These are phyloP conservation scores for Penstemon davidsonii DNA, from an alignment of 257 asterid genomes.

Conservation along the genomic window DNA sequence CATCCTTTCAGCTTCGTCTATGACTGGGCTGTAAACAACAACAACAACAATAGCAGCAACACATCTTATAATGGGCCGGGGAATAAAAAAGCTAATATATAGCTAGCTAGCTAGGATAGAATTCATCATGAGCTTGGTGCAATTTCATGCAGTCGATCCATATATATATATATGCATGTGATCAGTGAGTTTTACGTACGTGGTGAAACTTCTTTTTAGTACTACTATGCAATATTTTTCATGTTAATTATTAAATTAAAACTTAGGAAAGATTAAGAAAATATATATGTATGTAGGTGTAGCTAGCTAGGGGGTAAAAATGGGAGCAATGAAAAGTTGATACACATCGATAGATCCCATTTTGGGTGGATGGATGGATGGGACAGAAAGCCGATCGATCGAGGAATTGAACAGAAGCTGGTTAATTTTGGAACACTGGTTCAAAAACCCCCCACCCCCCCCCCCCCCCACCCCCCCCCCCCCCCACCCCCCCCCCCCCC, in stretches of 20 bases:
- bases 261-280: background rate
- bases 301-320: conserved; percentile 12
- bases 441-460: no score
- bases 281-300: background rate
- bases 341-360: background rate
- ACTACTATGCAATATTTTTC: background rate
- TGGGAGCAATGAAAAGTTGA: conserved; percentile 30
- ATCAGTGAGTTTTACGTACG: background rate
- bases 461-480: no score
- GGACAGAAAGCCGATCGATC: background rate
- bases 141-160: background rate
- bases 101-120: conserved; percentile 25
- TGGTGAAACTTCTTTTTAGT: background rate
- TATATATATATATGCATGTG: conserved; percentile 8
- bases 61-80: conserved; percentile 25
- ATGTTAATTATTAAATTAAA: background rate
- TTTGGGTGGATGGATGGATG: background rate
- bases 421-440: no score
- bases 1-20: conserved; percentile 52
- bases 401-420: no score
- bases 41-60: conserved; percentile 13
- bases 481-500: no score
- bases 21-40: conserved; percentile 45
- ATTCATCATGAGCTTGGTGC: conserved; percentile 25
- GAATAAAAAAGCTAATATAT: no score